phyloP scores from a whole-genome alignment of 2,329 filamentous ascomycete species.

The Tolypocladium amazonense region DNA sequence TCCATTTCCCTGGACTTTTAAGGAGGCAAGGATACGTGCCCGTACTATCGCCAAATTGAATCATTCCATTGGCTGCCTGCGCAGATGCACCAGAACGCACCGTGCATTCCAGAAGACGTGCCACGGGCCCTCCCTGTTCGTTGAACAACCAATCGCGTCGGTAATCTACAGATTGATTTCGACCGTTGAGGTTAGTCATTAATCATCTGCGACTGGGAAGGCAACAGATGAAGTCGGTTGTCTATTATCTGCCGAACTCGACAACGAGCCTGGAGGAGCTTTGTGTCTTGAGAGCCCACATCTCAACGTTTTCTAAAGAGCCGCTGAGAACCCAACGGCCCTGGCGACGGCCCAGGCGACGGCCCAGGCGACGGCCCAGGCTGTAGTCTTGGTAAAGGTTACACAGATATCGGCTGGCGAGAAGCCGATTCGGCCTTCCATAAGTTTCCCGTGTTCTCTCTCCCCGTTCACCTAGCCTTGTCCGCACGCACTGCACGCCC shows the following conservation, averaged over 20 bases:
- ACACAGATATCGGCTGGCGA: constrained; percentile 1
- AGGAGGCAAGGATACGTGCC: background rate
- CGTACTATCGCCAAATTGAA: background rate
- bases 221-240: background rate
- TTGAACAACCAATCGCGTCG: background rate
- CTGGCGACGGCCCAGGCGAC: no score
- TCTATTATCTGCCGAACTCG: background rate
- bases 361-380: no score
- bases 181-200: background rate
- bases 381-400: constrained; percentile 8
- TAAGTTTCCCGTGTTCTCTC: background rate
- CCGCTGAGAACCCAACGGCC: background rate
- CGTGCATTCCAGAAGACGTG: background rate
- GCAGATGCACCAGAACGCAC: background rate
- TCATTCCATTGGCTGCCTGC: background rate
- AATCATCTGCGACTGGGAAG: background rate
- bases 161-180: no score
- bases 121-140: background rate
- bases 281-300: background rate
- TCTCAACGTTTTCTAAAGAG: background rate
- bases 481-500: background rate
- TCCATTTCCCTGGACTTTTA: background rate
- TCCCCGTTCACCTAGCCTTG: background rate
- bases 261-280: background rate
- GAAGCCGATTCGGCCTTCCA: background rate